Percentiles rank a stretch among this genome's conserved stretches.
phyloP scores from a whole-genome alignment of 179 eudicot genomes.

The Drosera spatulata region DNA sequence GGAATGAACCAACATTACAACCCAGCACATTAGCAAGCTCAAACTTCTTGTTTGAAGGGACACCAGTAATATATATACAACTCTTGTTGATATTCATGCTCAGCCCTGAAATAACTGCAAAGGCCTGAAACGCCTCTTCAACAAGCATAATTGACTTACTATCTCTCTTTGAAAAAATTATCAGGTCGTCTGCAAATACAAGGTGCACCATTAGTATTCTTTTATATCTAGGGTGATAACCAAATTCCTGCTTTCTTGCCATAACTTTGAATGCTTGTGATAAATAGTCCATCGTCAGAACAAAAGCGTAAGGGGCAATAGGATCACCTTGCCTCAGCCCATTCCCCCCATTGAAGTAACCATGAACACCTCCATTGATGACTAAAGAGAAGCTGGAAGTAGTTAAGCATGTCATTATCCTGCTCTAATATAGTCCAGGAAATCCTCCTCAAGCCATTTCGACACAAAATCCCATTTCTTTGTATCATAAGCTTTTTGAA shows the following conservation, averaged over 20 bases:
- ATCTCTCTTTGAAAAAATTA: not conserved
- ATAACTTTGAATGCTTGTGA: too few relatives aligned
- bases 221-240: not conserved
- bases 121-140: too few relatives aligned
- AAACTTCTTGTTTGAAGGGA: too few relatives aligned
- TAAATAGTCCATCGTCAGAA: not conserved
- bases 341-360: not conserved
- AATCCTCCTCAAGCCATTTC: not conserved
- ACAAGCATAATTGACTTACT: too few relatives aligned
- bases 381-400: not conserved
- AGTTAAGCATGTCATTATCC: not conserved
- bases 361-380: not conserved
- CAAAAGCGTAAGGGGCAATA: too few relatives aligned
- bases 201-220: not conserved
- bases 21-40: too few relatives aligned
- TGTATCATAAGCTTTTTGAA: constrained; percentile 1
- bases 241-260: too few relatives aligned
- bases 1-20: too few relatives aligned
- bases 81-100: too few relatives aligned
- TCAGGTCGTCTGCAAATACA: not conserved
- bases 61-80: too few relatives aligned
- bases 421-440: not conserved
- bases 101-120: too few relatives aligned
- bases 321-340: constrained; percentile 3
- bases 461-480: not conserved